Base-by-base conservation (phyloP, 345 rosid species). In the Salix brachista region DNA sequence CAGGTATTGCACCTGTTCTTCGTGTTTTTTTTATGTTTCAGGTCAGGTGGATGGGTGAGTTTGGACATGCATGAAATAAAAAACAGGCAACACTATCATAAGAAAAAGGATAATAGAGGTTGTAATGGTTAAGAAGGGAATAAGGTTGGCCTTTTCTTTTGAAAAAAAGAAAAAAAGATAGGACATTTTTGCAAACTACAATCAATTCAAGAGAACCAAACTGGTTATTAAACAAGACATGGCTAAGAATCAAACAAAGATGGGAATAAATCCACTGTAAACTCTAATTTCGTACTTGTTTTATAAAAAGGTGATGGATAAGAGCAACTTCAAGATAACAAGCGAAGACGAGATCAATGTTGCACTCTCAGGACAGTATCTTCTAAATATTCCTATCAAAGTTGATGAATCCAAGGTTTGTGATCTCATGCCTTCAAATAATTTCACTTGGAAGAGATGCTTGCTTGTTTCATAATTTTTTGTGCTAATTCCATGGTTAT, bases 321-420 rank as follows among this genome's bases (percentile, higher is more conserved):
- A 93, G 89, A 95, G 99, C 85, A 95, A 95, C 80, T 95, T 95
- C 79, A 95, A 93, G 81, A 77, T 91, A 77, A 70, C 96, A 70
- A 77, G 92, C 13, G 85, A 90, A 71, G 99, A 93, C 11, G 99
- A 95, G 91, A 88, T 90, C 78, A 93, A 91, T 37, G 88, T 95
- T 84, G 99, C 99, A 67, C 94, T 75, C 39, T 84, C 93, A 26
- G 99, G 94, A 67, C 97, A 95, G 84, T 95, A 95, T 79, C 97
- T 91, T 82, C 85, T 89, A 18, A 91, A 93, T 85, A 96, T 95
- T 82, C 99, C 99, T 70, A 95, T 95, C 74, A 77, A 79, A 61
- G 99, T 95, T 78, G 93, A 95, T 76, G 97, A 95, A 70, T 84
- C 96, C 10, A 95, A 93, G 97, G 99, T 95, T 76, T 83, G 75